phyloP scores from a whole-genome alignment of 495 filamentous ascomycete species.

The Jackrogersella minutella region DNA sequence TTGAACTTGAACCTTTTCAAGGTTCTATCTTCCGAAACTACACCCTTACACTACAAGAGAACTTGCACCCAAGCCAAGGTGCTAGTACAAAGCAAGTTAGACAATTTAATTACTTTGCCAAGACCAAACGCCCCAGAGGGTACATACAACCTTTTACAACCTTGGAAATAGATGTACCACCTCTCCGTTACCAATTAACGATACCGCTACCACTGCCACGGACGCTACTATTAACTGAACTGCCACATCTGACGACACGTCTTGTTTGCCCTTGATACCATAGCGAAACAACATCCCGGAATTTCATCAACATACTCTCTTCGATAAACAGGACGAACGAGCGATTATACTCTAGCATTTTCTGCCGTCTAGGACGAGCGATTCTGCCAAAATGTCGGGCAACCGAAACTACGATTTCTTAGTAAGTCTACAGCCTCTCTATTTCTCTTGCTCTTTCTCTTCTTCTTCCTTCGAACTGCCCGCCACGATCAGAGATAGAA shows the following conservation, averaged over 20 bases:
- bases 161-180: constrained; percentile 13
- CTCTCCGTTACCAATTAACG: neutral
- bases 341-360: constrained; percentile 5
- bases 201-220: constrained; percentile 1
- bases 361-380: constrained; percentile 39
- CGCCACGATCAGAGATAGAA: neutral
- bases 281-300: constrained; percentile 5
- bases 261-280: constrained; percentile 16
- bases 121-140: constrained; percentile 24
- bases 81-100: constrained; percentile 46
- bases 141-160: neutral
- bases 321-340: constrained; percentile 15
- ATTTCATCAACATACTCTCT: constrained; percentile 8
- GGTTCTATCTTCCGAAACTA: constrained; percentile 16
- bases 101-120: constrained; percentile 33
- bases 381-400: constrained; percentile 76
- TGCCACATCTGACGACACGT: constrained; percentile 39
- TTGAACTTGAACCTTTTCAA: neutral
- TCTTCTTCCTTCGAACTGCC: constrained; percentile 11
- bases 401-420: constrained; percentile 99
- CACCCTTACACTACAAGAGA: too few relatives aligned
- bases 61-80: neutral
- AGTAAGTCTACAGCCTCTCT: constrained; percentile 60
- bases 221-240: constrained; percentile 11
- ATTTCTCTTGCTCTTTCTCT: neutral